Conservation (phyloP, 768 basidiomycete genomes). For the Hysterangium stoloniferum region DNA sequence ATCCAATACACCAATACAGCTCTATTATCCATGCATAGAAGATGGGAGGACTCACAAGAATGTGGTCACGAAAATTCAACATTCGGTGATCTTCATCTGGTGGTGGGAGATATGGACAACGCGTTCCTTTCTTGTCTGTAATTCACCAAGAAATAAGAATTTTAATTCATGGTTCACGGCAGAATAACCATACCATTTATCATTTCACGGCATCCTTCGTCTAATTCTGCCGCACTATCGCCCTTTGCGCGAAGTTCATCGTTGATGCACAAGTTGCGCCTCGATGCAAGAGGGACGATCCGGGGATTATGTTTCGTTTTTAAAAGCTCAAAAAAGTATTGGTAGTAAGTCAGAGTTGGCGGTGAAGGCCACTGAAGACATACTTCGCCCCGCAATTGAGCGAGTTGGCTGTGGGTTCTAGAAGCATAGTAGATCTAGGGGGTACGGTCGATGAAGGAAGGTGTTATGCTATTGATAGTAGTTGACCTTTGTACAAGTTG, state of each 20-base stretch:
- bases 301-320: conserved; percentile 31
- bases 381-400: conserved; percentile 85
- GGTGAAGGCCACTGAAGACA: conserved; percentile 23
- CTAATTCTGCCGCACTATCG: conserved; percentile 50
- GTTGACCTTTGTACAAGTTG: conserved; percentile 46
- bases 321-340: background rate
- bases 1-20: conserved; percentile 4
- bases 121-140: conserved; percentile 52
- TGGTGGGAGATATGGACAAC: conserved; percentile 73
- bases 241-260: conserved; percentile 55
- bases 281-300: conserved; percentile 79
- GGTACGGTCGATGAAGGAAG: background rate
- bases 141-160: background rate
- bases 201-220: conserved; percentile 82
- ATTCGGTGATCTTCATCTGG: conserved; percentile 60
- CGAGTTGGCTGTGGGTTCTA: conserved; percentile 90
- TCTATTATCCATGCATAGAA: no score
- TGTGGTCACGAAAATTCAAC: conserved; percentile 81
- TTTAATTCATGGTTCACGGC: background rate
- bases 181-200: conserved; percentile 44
- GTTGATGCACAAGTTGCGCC: conserved; percentile 91
- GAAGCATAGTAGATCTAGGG: conserved; percentile 84
- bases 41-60: conserved; percentile 47
- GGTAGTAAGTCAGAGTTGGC: background rate
- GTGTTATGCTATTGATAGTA: background rate